Base-by-base conservation (phyloP, 202 grass and related monocot genomes). In the Bolboschoenoplectus hybrid region DNA sequence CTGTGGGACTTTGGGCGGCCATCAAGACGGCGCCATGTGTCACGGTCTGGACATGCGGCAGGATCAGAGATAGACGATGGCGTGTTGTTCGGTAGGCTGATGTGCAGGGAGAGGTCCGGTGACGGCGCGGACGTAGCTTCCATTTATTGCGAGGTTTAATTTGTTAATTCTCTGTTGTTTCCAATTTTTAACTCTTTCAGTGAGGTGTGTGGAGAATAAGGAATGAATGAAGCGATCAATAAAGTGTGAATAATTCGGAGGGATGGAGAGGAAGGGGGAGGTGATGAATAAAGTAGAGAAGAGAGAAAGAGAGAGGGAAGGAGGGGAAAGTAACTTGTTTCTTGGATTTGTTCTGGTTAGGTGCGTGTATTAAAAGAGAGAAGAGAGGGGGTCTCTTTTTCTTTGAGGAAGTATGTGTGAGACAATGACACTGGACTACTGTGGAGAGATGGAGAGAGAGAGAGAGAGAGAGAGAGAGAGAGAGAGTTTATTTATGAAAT, bases 81-180 rank as follows among this genome's bases (percentile, higher is more conserved):
- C 0, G 45, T 53, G 41, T 46, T 68, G 90, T 47, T 96, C 0
- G 97, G 97, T 19, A 88, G 81, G 88, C 97, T 96, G 86, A 99
- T 99, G 90, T 99, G 91, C 57, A 99, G 86, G 26, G 97, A 99
- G 64, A 99, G 88, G 92, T 99, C 97, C 75, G 93, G 97, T 85
- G 91, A 89, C 3, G 86, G 79, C 5, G 83, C 81, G 34, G 90
- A 91, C 55, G 85, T 85, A 10, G 93, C 87, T 84, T 94, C 96
- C 96, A 98, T 98, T 34, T 63, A 81, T 61, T 2, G 67, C 40
- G 45, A 77, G 82, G 68, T 82, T 71, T 68, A 89, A 89, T 57
- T 86, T 70, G 81, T 84, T 90, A 89, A 71, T 91, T 81, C 81
- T 90, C 76, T 89, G 85, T 87, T 85, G 60, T 80, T 65, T 38